Conservation (phyloP, 1,139 yeast genomes). For the Casaregolazyma lundiana region DNA sequence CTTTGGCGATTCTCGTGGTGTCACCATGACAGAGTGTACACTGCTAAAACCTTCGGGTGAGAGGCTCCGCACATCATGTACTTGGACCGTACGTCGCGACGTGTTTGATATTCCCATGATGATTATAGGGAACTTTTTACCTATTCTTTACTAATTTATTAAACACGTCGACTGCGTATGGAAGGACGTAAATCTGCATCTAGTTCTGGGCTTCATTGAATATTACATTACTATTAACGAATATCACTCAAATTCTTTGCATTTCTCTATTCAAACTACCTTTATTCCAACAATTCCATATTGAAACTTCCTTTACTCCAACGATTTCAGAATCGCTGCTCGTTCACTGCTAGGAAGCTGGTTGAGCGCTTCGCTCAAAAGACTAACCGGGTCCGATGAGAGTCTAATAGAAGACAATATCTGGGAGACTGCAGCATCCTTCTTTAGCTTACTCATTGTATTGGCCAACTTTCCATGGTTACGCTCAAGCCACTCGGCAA, state of each 20-base stretch:
- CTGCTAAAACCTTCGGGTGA: constrained; percentile 53
- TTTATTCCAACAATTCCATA: constrained; percentile 9
- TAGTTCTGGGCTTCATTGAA: no score
- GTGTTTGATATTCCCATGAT: constrained; percentile 93
- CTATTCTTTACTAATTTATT: constrained; percentile 18
- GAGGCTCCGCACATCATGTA: constrained; percentile 64
- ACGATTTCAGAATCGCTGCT: constrained; percentile 42
- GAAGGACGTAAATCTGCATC: neutral
- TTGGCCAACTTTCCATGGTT: constrained; percentile 62
- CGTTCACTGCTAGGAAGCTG: constrained; percentile 58
- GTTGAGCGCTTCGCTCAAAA: constrained; percentile 58
- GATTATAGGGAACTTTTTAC: constrained; percentile 69
- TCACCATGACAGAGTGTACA: constrained; percentile 80
- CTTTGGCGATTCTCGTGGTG: constrained; percentile 86
- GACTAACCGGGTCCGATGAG: constrained; percentile 43
- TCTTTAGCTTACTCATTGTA: constrained; percentile 51
- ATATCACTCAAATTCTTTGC: neutral
- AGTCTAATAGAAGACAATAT: constrained; percentile 3
- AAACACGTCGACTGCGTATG: neutral
- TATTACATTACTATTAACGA: constrained; percentile 6
- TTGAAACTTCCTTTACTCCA: constrained; percentile 8
- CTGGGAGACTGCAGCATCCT: constrained; percentile 22
- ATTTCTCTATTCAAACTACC: neutral
- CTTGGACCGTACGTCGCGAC: constrained; percentile 88
- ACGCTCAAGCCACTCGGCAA: constrained; percentile 82